Conservation (phyloP, 176 grass and related monocot genomes). For the Thinopyrum elongatum region DNA sequence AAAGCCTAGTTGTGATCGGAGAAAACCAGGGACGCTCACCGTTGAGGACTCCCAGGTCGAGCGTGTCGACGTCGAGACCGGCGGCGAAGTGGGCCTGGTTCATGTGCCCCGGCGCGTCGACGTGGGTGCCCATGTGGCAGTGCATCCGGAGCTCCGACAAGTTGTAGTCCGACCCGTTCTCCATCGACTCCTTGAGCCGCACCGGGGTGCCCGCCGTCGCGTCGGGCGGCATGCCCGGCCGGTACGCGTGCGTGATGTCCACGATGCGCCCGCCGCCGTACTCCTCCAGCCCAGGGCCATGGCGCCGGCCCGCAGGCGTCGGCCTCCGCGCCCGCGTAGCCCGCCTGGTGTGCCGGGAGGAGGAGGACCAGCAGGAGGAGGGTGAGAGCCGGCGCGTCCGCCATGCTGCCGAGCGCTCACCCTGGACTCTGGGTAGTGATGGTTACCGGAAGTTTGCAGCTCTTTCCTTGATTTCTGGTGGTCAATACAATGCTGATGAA, state of each 20-base stretch:
- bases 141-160: slow-evolving; percentile 67
- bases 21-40: slow-evolving; percentile 7
- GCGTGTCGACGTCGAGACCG: slow-evolving; percentile 69
- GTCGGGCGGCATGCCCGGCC: slow-evolving; percentile 44
- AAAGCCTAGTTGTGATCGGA: neutral
- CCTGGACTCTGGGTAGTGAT: neutral
- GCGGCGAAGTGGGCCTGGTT: slow-evolving; percentile 53
- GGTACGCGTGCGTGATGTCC: slow-evolving; percentile 85
- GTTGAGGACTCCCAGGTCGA: slow-evolving; percentile 70
- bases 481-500: too few relatives aligned
- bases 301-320: neutral
- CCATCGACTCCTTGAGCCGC: slow-evolving; percentile 62
- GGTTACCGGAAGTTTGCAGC: neutral
- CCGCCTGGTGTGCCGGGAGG: neutral
- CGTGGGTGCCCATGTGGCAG: slow-evolving; percentile 65
- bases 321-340: slow-evolving; percentile 1
- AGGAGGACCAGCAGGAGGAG: neutral
- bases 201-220: slow-evolving; percentile 38
- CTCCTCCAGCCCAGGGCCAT: slow-evolving; percentile 28
- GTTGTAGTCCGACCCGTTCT: slow-evolving; percentile 60
- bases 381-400: neutral
- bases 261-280: slow-evolving; percentile 60
- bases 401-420: slow-evolving; percentile 5
- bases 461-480: neutral
- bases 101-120: slow-evolving; percentile 60